Conservation (phyloP, 176 grass and related monocot species). For the Cenchrus purpureus region DNA sequence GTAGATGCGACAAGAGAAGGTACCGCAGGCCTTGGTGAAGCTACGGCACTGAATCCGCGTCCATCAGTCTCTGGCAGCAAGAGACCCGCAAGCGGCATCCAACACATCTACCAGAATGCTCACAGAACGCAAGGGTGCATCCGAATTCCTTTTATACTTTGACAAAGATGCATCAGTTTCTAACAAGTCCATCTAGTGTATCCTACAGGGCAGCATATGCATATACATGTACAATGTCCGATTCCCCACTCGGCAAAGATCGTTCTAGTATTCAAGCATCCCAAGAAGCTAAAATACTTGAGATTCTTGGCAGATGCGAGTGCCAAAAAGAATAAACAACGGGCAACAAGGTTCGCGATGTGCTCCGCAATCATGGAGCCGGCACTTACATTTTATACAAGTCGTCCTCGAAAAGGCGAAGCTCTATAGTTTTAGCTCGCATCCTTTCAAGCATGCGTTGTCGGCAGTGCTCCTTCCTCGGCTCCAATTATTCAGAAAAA, state of each 20-base stretch:
- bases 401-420: constrained; percentile 46
- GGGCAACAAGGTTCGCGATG: background rate
- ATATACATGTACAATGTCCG: constrained; percentile 44
- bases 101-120: no score
- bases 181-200: background rate
- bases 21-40: no score
- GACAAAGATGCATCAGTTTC: constrained; percentile 34
- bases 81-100: constrained; percentile 31
- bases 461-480: constrained; percentile 46
- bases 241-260: constrained; percentile 26
- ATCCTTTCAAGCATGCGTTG: constrained; percentile 62
- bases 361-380: constrained; percentile 56
- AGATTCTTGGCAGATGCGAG: constrained; percentile 47
- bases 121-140: constrained; percentile 36
- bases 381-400: constrained; percentile 42
- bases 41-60: no score
- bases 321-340: constrained; percentile 17
- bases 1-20: no score
- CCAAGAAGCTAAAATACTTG: constrained; percentile 50
- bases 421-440: constrained; percentile 46
- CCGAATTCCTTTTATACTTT: constrained; percentile 16
- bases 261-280: constrained; percentile 28
- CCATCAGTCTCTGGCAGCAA: constrained; percentile 13
- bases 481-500: constrained; percentile 51
- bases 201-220: constrained; percentile 10